Percentiles rank a stretch among this genome's conserved stretches.
Conservation (phyloP, 495 filamentous ascomycete genomes). For the Tuber calosporum region DNA sequence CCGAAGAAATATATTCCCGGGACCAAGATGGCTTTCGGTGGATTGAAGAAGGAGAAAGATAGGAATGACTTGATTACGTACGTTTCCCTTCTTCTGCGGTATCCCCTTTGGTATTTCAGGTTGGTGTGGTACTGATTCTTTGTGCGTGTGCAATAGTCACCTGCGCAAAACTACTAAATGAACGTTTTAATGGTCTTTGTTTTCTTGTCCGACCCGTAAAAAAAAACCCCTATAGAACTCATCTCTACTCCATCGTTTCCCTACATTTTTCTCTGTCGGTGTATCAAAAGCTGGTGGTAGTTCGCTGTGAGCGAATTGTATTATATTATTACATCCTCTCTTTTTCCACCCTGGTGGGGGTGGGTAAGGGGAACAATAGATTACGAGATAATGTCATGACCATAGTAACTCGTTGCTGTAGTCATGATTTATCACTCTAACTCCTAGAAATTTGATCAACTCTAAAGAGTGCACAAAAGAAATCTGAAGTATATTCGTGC, state of each 20-base stretch:
- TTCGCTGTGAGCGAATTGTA: not conserved
- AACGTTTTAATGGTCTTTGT: not conserved
- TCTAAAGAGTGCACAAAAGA: not conserved
- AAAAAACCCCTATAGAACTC: slow-evolving; percentile 26
- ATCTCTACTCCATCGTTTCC: slow-evolving; percentile 31
- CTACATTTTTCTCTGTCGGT: not conserved
- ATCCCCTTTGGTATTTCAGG: not conserved
- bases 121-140: slow-evolving; percentile 4
- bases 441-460: not conserved
- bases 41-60: slow-evolving; percentile 99
- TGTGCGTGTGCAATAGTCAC: slow-evolving; percentile 11
- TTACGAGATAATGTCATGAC: not conserved
- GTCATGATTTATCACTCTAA: not conserved
- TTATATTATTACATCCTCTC: not conserved
- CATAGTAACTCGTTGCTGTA: not conserved
- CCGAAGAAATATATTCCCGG: slow-evolving; percentile 96
- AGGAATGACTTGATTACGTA: slow-evolving; percentile 98
- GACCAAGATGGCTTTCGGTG: slow-evolving; percentile 99
- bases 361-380: not conserved
- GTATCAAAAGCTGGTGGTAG: not conserved
- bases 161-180: slow-evolving; percentile 35
- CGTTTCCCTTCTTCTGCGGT: slow-evolving; percentile 41
- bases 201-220: slow-evolving; percentile 11
- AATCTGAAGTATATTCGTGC: slow-evolving; percentile 2
- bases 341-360: not conserved